Conservation (phyloP, 305 asterid genomes). For the Fraxinus sp. region DNA sequence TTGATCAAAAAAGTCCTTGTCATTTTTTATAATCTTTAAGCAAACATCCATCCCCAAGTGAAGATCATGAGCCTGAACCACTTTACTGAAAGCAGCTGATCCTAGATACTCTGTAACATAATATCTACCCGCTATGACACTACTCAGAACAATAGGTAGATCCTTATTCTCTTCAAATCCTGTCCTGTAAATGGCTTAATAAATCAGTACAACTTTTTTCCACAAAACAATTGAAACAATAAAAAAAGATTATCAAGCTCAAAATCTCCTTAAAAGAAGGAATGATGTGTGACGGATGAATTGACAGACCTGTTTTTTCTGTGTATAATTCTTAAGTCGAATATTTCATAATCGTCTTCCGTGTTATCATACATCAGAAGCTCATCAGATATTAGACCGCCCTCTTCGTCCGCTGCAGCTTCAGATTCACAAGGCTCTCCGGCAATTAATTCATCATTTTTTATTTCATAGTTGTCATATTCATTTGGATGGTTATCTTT, state of each 20-base stretch:
- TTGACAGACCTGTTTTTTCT: conserved; percentile 77
- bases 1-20: conserved; percentile 96
- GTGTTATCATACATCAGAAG: conserved; percentile 44
- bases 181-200: conserved; percentile 65
- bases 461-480: conserved; percentile 25
- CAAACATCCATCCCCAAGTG: conserved; percentile 76
- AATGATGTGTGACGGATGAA: conserved; percentile 7
- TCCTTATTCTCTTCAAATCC: conserved; percentile 96
- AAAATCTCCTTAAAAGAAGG: conserved; percentile 23
- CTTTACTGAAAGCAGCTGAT: conserved; percentile 97
- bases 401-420: conserved; percentile 46
- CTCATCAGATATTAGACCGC: conserved; percentile 41
- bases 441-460: conserved; percentile 25
- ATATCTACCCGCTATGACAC: conserved; percentile 76
- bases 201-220: conserved; percentile 51
- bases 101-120: conserved; percentile 79
- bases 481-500: conserved; percentile 28
- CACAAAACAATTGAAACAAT: conserved; percentile 44
- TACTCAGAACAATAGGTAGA: conserved; percentile 69
- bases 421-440: conserved; percentile 29
- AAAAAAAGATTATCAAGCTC: conserved; percentile 15
- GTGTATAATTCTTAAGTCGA: conserved; percentile 75
- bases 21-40: conserved; percentile 90
- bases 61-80: conserved; percentile 87
- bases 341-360: conserved; percentile 75